phyloP scores from a whole-genome alignment of 495 filamentous ascomycete genomes.

The Podospora didyma region DNA sequence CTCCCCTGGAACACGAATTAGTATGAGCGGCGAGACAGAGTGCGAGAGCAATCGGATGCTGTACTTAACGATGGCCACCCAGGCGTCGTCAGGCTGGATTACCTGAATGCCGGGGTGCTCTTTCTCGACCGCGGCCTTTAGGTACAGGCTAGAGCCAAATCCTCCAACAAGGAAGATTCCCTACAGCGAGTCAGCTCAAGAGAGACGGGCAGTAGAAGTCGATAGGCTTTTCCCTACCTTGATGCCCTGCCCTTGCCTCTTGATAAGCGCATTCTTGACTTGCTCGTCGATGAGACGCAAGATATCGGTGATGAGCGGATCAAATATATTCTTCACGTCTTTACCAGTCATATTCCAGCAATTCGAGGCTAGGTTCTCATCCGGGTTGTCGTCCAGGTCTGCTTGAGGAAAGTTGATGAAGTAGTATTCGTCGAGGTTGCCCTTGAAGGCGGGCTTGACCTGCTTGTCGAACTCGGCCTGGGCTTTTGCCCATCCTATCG shows the following conservation, averaged over 20 bases:
- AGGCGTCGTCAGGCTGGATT: conserved; percentile 1
- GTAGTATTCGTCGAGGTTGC: conserved; percentile 18
- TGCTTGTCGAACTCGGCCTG: conserved; percentile 24
- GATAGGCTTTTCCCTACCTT: not conserved
- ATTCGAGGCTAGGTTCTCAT: conserved; percentile 15
- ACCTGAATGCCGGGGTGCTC: not conserved
- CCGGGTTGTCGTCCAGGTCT: conserved; percentile 21
- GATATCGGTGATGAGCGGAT: conserved; percentile 34
- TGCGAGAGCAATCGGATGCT: not conserved
- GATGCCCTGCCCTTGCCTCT: not conserved
- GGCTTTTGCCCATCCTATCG: conserved; percentile 10
- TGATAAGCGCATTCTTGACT: not conserved
- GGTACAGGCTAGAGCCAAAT: conserved; percentile 37
- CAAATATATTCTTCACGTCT: conserved; percentile 35
- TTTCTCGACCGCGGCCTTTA: conserved; percentile 25
- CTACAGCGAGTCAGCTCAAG: conserved; percentile 24
- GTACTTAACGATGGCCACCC: conserved; percentile 2
- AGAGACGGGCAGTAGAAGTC: conserved; percentile 1
- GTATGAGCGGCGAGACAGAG: not conserved
- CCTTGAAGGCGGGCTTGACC: conserved; percentile 23
- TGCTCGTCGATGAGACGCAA: conserved; percentile 27
- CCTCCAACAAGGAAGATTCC: conserved; percentile 41
- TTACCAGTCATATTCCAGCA: conserved; percentile 23
- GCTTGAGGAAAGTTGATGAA: conserved; percentile 29
- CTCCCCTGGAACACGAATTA: not conserved